Evolutionary conservation across 73 alveolate species (phyloP).

Genomic region (Symbiodinium pilosum): DNA sequence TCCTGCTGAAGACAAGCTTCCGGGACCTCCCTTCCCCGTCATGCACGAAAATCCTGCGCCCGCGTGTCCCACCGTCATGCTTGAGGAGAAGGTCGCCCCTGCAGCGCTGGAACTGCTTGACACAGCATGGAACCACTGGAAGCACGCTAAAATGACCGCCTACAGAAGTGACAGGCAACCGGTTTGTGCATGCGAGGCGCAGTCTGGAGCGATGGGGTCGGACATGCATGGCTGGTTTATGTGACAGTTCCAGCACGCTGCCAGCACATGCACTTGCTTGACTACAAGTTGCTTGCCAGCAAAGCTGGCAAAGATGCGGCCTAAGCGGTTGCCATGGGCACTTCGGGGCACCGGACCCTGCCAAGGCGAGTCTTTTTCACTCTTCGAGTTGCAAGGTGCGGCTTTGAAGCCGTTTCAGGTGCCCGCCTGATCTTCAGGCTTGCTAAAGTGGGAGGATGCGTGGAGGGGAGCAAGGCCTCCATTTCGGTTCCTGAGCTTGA

Average conservation of each 20-base stretch:
- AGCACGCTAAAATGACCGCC: too few relatives aligned
- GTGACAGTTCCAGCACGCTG: too few relatives aligned
- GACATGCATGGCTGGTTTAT: too few relatives aligned
- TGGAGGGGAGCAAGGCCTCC: conserved; percentile 85
- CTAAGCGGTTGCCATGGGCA: conserved; percentile 89
- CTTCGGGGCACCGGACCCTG: conserved; percentile 93
- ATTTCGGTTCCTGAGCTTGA: neutral
- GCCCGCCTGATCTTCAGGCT: conserved; percentile 92
- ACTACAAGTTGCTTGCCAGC: neutral
- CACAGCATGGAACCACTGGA: too few relatives aligned
- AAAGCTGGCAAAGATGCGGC: neutral
- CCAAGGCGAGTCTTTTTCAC: neutral
- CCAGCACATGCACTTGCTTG: neutral
- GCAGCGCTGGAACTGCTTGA: too few relatives aligned
- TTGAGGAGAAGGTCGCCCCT: conserved; percentile 4
- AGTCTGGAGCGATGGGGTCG: too few relatives aligned
- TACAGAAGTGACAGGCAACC: too few relatives aligned
- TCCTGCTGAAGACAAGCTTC: neutral
- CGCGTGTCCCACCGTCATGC: neutral
- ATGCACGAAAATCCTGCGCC: neutral
- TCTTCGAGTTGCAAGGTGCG: too few relatives aligned
- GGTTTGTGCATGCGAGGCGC: too few relatives aligned
- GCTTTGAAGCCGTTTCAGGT: too few relatives aligned
- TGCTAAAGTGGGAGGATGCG: conserved; percentile 77
- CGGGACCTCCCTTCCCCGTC: too few relatives aligned